A percentile compares a stretch with the other conserved stretches of the same genome.
Evolutionary conservation across 139 green algal genomes (phyloP).

Genomic region (Chlamydomonas urium): DNA sequence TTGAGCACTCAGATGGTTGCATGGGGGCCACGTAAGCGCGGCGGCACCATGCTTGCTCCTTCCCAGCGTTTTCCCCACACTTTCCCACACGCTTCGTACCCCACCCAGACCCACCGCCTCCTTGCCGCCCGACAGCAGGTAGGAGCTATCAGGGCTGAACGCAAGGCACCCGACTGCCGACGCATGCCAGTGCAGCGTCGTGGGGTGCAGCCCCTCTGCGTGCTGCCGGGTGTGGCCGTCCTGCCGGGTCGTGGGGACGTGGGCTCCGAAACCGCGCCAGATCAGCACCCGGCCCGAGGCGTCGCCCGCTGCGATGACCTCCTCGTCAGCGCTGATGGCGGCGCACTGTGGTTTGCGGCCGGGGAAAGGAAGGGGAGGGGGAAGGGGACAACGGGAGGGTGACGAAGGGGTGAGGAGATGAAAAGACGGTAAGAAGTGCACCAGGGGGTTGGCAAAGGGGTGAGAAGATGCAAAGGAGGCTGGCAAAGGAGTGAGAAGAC

Average conservation of each 20-base stretch:
- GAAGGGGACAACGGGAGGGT: neutral
- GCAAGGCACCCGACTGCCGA: slow-evolving; percentile 57
- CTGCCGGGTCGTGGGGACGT: slow-evolving; percentile 19
- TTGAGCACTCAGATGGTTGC: no score
- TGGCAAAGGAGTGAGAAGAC: neutral
- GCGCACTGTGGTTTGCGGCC: no score
- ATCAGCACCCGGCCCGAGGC: slow-evolving; percentile 71
- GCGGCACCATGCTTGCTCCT: no score
- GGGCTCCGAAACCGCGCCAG: slow-evolving; percentile 53
- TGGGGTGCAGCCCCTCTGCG: slow-evolving; percentile 18
- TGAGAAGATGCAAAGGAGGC: neutral
- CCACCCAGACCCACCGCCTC: no score
- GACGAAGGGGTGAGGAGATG: neutral
- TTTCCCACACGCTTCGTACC: no score
- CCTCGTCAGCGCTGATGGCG: slow-evolving; percentile 51
- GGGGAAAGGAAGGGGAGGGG: neutral
- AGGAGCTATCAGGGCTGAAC: slow-evolving; percentile 69
- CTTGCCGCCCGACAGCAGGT: slow-evolving; percentile 77
- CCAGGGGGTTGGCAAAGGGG: neutral
- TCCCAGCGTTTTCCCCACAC: no score
- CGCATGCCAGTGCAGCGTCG: slow-evolving; percentile 86
- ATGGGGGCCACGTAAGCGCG: no score
- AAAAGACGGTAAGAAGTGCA: neutral
- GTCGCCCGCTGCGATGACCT: slow-evolving; percentile 70
- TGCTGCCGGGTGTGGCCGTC: slow-evolving; percentile 9